phyloP scores from a whole-genome alignment of 1,139 yeast genomes.

The Hansenula anomala region DNA sequence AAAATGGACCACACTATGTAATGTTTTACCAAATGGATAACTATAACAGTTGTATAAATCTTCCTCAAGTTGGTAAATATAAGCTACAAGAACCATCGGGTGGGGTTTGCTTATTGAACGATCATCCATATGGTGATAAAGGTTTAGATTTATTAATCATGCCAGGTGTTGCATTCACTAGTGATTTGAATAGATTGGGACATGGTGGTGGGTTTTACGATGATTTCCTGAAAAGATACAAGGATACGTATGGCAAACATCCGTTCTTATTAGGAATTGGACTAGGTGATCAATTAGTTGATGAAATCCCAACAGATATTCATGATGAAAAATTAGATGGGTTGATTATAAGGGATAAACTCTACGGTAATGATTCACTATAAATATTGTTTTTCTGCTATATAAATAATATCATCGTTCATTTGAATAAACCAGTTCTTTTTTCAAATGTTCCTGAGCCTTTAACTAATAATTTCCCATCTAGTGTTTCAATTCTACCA shows the following conservation, averaged over 20 bases:
- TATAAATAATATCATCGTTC: too few relatives aligned
- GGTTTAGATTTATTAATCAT: slow-evolving; percentile 66
- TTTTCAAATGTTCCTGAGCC: slow-evolving; percentile 33
- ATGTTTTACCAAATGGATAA: slow-evolving; percentile 49
- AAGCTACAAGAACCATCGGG: slow-evolving; percentile 60
- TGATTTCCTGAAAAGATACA: slow-evolving; percentile 57
- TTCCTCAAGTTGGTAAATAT: slow-evolving; percentile 68
- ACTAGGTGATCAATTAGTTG: slow-evolving; percentile 61
- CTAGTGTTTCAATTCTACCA: slow-evolving; percentile 35
- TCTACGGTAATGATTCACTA: slow-evolving; percentile 14
- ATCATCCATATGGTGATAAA: slow-evolving; percentile 15
- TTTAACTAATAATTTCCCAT: slow-evolving; percentile 37
- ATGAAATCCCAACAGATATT: slow-evolving; percentile 53
- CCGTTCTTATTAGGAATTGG: slow-evolving; percentile 67
- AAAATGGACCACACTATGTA: slow-evolving; percentile 43
- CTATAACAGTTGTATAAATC: slow-evolving; percentile 35
- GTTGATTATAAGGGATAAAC: slow-evolving; percentile 40
- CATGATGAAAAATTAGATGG: slow-evolving; percentile 70
- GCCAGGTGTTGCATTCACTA: slow-evolving; percentile 83
- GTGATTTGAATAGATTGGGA: slow-evolving; percentile 59
- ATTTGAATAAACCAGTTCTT: slow-evolving; percentile 1
- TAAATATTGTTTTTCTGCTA: neutral
- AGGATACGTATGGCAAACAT: slow-evolving; percentile 9
- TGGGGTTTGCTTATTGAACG: slow-evolving; percentile 21
- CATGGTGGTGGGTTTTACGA: slow-evolving; percentile 96